A percentile compares a stretch with the other conserved stretches of the same genome.
phyloP scores from a whole-genome alignment of 331 rosid species.

The Acacia concinna region DNA sequence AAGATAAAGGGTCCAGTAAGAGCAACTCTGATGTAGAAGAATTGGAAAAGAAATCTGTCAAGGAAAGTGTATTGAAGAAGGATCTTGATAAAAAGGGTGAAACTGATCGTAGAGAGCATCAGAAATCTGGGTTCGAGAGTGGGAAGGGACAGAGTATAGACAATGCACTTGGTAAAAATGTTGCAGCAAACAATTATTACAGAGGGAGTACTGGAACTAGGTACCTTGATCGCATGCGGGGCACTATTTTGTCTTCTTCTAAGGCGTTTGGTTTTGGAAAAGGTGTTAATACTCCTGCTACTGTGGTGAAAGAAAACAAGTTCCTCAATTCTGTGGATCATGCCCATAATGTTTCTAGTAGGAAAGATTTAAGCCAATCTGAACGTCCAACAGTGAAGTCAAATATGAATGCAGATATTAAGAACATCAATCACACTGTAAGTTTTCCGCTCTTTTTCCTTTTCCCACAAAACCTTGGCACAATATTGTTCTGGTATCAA shows the following conservation, averaged over 20 bases:
- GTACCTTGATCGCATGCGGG: conserved; percentile 93
- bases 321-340: conserved; percentile 65
- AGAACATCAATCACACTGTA: conserved; percentile 65
- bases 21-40: conserved; percentile 97
- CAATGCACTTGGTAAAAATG: conserved; percentile 56
- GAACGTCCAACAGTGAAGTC: conserved; percentile 66
- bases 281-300: conserved; percentile 51
- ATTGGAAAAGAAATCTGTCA: conserved; percentile 75
- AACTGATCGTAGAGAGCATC: conserved; percentile 61
- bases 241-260: conserved; percentile 84
- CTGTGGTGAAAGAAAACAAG: conserved; percentile 65
- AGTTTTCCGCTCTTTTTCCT: conserved; percentile 36
- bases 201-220: conserved; percentile 78
- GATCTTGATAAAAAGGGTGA: conserved; percentile 73
- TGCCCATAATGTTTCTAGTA: conserved; percentile 52
- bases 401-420: conserved; percentile 66
- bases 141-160: conserved; percentile 58
- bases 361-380: conserved; percentile 58
- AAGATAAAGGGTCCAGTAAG: conserved; percentile 87
- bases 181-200: conserved; percentile 44
- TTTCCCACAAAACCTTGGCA: background rate
- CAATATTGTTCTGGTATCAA: background rate
- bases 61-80: conserved; percentile 77
- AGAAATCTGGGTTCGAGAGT: conserved; percentile 59
- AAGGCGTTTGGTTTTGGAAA: conserved; percentile 92